phyloP scores from a whole-genome alignment of 805 yeast genomes.

The Metahyphopichia silvanorum region DNA sequence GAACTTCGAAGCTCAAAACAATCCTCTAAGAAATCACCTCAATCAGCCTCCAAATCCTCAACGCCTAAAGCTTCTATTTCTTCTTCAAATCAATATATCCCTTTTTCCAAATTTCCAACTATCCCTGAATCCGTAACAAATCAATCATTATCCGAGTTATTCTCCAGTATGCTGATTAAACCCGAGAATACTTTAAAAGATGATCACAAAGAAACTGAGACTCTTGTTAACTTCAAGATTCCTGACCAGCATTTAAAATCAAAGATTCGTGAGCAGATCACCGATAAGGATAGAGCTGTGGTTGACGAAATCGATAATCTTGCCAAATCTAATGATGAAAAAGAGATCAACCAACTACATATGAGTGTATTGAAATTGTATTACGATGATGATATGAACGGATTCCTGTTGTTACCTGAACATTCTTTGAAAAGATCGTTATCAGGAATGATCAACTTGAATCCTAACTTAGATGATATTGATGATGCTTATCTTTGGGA shows the following conservation, averaged over 20 bases:
- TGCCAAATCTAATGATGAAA: constrained; percentile 15
- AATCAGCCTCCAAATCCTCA: constrained; percentile 1
- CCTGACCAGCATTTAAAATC: constrained; percentile 23
- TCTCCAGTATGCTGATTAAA: constrained; percentile 8
- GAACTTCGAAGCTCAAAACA: too few species aligned
- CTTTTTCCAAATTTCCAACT: constrained; percentile 31
- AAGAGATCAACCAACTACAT: constrained; percentile 19
- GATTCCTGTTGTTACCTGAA: constrained; percentile 25
- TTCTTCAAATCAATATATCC: constrained; percentile 14
- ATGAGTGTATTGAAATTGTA: constrained; percentile 21
- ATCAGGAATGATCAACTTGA: constrained; percentile 37
- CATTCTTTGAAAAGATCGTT: constrained; percentile 37
- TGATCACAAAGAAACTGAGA: constrained; percentile 1
- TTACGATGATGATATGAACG: constrained; percentile 24
- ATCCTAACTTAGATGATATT: constrained; percentile 30
- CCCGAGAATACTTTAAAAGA: not conserved
- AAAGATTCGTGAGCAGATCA: constrained; percentile 14
- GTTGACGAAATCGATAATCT: constrained; percentile 23
- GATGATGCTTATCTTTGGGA: constrained; percentile 41
- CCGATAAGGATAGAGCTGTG: constrained; percentile 21
- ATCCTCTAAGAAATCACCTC: too few species aligned
- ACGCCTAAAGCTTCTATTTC: constrained; percentile 1
- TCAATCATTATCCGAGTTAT: constrained; percentile 15
- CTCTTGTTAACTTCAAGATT: constrained; percentile 20
- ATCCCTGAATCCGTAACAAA: constrained; percentile 17